Base-by-base conservation (phyloP, 2,329 filamentous ascomycete genomes). In the Aspergillus uvarum region DNA sequence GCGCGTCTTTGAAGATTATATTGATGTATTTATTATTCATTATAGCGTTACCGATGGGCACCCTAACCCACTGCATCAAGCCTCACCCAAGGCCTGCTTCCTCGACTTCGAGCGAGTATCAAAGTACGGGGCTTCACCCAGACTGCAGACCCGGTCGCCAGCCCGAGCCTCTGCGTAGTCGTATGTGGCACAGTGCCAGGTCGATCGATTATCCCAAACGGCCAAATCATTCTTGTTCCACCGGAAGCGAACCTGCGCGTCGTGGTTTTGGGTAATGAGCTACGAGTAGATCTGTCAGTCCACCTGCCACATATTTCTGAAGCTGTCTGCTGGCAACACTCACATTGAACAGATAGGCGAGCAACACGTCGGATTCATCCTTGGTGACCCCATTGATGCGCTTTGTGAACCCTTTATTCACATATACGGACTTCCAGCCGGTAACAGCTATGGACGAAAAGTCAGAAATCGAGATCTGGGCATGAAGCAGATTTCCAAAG, bases 341-440 rank as follows among this genome's bases (percentile, higher is more conserved):
- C 26, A 81, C 61, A 38, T 72, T 63, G 14, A 78, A 65, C 58
- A 83, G 77, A 71, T 75, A 79, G 38, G 77, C 71, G 38, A 82
- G 64, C 12, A 80, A 65, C n/a, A 74, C 65, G 26, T 76, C 71
- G 35, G 74, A 78, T 67, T 83, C 81, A 44, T 78, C 74, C 26
- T 74, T 70, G 2, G 75, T 79, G 10, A 82, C 59, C 5, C 74
- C 80, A 47, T 82, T 81, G 68, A 82, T 80, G 19, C 68, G 62
- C 54, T 72, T 70, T 0, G 75, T 71, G 51, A 79, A 76, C 14
- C 73, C 71, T 5, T 79, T 79, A 19, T 82, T 73, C 10, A 74
- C 77, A 61, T 79, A 85, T 14, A 86, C 75, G 54, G 77, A 81
- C 72, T 86, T 86, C 85, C 85, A 87, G 0, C 85, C 85, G 0